Conservation (phyloP, 176 grass and related monocot genomes). For the Zoysia japonica region DNA sequence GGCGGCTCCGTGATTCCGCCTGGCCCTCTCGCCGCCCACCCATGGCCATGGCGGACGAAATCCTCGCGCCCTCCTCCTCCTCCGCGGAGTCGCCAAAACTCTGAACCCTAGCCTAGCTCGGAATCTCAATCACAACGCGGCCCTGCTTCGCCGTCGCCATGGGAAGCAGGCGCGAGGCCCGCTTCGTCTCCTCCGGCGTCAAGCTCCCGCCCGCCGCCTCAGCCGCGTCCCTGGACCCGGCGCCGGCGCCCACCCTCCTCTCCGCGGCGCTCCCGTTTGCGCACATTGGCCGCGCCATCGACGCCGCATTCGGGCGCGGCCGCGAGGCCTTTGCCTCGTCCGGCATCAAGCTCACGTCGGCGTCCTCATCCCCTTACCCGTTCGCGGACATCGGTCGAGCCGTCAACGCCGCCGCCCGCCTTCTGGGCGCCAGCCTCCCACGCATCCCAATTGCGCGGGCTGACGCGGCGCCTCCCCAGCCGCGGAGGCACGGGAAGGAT, state of each 20-base stretch:
- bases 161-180: conserved; percentile 23
- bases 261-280: conserved; percentile 77
- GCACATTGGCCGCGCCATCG: conserved; percentile 57
- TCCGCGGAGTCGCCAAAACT: conserved; percentile 25
- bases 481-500: conserved; percentile 57
- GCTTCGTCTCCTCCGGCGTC: conserved; percentile 65
- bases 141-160: conserved; percentile 6
- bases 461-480: conserved; percentile 20
- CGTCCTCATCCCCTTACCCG: conserved; percentile 17
- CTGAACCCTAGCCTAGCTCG: conserved; percentile 24
- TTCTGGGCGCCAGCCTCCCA: conserved; percentile 32
- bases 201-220: conserved; percentile 38
- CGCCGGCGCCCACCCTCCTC: conserved; percentile 36
- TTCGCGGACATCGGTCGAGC: conserved; percentile 73
- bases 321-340: conserved; percentile 55
- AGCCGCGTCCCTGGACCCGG: background rate
- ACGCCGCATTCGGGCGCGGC: conserved; percentile 20
- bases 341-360: conserved; percentile 49
- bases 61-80: conserved; percentile 17
- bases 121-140: background rate
- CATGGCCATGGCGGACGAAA: conserved; percentile 39
- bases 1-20: background rate
- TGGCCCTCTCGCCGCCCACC: background rate
- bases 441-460: conserved; percentile 35
- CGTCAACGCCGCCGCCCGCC: conserved; percentile 32